phyloP scores from a whole-genome alignment of 106 monocot genomes.

The Gastrodia elata region DNA sequence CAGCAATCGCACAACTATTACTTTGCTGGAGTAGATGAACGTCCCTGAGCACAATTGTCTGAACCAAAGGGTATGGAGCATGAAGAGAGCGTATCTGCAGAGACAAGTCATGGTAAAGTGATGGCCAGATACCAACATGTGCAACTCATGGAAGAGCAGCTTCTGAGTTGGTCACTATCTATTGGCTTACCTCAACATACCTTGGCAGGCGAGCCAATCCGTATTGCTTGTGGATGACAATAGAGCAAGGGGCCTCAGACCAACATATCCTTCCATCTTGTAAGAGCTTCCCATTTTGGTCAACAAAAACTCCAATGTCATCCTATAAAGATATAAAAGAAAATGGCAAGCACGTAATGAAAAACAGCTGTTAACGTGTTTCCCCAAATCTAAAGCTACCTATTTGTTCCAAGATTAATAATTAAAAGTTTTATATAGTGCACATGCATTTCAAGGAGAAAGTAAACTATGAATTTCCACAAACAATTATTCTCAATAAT shows the following conservation, averaged over 20 bases:
- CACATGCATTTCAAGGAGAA: background rate
- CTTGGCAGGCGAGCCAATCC: conserved; percentile 69
- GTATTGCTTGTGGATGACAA: conserved; percentile 79
- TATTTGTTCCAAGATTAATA: background rate
- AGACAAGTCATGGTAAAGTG: conserved; percentile 3
- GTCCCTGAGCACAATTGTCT: conserved; percentile 85
- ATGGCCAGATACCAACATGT: background rate
- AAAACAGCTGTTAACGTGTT: background rate
- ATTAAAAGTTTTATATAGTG: background rate
- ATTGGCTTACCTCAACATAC: conserved; percentile 55
- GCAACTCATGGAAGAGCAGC: conserved; percentile 3
- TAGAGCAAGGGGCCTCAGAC: conserved; percentile 76
- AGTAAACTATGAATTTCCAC: background rate
- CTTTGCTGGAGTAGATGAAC: conserved; percentile 64
- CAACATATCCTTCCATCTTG: conserved; percentile 95
- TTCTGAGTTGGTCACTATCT: background rate
- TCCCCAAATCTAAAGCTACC: background rate
- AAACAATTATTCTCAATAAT: background rate
- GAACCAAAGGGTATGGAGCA: conserved; percentile 81
- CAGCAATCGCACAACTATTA: conserved; percentile 64
- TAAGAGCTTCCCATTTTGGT: conserved; percentile 96
- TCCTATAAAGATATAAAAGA: conserved; percentile 42
- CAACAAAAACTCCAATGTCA: conserved; percentile 96
- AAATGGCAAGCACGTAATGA: background rate
- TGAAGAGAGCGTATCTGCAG: conserved; percentile 85